A percentile compares a stretch with the other conserved stretches of the same genome.
These are phyloP conservation scores for Fusarium staphyleae DNA, from an alignment of 2,329 filamentous ascomycete genomes.

Conservation along the genomic window DNA sequence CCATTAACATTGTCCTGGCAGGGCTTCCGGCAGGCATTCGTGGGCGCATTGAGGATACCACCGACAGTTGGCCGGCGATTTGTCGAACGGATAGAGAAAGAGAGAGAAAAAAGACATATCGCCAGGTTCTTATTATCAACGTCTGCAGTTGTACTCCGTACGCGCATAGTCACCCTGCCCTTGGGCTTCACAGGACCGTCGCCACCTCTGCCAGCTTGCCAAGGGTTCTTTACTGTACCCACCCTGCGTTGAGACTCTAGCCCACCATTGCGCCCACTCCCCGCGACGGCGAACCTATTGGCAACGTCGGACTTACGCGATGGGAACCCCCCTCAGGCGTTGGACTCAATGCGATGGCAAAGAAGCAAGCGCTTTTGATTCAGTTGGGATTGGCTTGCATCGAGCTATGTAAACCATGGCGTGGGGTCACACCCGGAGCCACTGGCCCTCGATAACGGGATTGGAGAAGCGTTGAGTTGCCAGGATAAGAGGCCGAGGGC, in stretches of 20 bases:
- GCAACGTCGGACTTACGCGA: slow-evolving; percentile 31
- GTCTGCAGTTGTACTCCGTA: slow-evolving; percentile 5
- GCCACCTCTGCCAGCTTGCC: slow-evolving; percentile 8
- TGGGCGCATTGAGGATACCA: slow-evolving; percentile 8
- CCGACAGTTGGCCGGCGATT: slow-evolving; percentile 11
- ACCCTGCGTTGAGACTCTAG: slow-evolving; percentile 16
- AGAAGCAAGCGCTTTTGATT: slow-evolving; percentile 13
- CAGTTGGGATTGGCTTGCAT: slow-evolving; percentile 22
- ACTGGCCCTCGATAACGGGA: slow-evolving; percentile 20
- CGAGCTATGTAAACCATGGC: slow-evolving; percentile 14
- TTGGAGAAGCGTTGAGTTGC: slow-evolving; percentile 15
- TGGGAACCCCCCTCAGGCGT: slow-evolving; percentile 21
- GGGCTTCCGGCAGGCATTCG: slow-evolving; percentile 13
- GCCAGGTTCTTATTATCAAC: slow-evolving; percentile 18
- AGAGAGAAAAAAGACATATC: slow-evolving; percentile 17
- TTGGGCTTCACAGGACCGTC: slow-evolving; percentile 9
- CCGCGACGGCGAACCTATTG: slow-evolving; percentile 30
- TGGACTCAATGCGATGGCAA: slow-evolving; percentile 20
- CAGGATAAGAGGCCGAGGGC: slow-evolving; percentile 25
- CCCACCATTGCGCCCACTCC: slow-evolving; percentile 16
- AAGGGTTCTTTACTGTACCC: slow-evolving; percentile 13
- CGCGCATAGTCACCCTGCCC: background rate
- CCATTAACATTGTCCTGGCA: slow-evolving; percentile 20
- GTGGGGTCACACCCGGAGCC: slow-evolving; percentile 26
- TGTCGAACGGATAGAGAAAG: slow-evolving; percentile 5